phyloP scores from a whole-genome alignment of 345 rosid species.

The Gynandropsis gynandra region DNA sequence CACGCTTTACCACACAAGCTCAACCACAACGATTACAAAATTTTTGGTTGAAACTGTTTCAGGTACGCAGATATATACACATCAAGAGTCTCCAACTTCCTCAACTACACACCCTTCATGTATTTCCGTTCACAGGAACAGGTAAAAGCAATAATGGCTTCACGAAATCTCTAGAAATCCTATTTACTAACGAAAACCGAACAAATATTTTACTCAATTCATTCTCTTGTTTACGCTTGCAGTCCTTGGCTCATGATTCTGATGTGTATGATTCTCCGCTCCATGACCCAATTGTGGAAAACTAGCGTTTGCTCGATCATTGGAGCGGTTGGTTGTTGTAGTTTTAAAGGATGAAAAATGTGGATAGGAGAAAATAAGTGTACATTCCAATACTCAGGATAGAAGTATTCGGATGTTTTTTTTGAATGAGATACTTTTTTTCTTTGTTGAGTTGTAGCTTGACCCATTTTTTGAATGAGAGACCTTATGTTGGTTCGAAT shows the following conservation, averaged over 20 bases:
- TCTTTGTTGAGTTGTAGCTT: too few species aligned
- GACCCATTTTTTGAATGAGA: too few species aligned
- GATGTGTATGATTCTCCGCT: conserved; percentile 31
- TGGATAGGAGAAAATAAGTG: conserved; percentile 17
- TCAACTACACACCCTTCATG: conserved; percentile 86
- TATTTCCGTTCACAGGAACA: conserved; percentile 91
- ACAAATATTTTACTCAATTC: conserved; percentile 4
- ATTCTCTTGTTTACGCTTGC: conserved; percentile 24
- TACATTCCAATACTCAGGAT: not conserved
- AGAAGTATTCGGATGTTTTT: too few species aligned
- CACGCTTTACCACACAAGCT: conserved; percentile 6
- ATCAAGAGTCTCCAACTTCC: conserved; percentile 87
- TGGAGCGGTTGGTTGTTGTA: conserved; percentile 17
- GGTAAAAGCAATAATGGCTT: conserved; percentile 33
- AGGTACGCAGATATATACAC: conserved; percentile 96
- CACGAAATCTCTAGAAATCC: not conserved
- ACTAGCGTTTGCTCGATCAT: conserved; percentile 13
- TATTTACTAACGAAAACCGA: not conserved
- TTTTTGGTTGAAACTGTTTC: conserved; percentile 13
- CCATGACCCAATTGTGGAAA: conserved; percentile 22
- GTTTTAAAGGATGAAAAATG: not conserved
- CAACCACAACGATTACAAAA: not conserved
- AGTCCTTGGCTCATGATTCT: conserved; percentile 82
- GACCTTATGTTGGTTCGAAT: too few species aligned
- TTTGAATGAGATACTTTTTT: too few species aligned